Evolutionary conservation across 192 early-diverging fungal species (phyloP), one percentile per base, ranked within the genome.

Genomic region (Coemansia sp.): DNA sequence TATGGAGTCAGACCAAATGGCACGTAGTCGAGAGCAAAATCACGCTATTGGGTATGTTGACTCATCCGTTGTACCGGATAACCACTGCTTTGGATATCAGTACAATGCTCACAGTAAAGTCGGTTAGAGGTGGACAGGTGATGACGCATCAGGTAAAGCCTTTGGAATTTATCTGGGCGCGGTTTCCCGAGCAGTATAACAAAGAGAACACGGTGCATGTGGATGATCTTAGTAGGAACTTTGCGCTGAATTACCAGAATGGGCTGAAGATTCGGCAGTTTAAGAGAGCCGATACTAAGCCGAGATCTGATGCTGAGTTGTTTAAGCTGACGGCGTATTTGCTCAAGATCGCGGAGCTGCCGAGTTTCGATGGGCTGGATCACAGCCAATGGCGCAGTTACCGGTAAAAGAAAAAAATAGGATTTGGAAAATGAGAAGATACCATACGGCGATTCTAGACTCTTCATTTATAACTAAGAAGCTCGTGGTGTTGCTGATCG

Each of bases 1-100:
- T 93, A 57, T 93, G 91, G 91, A 89, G 89, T 67, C 92, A 93
- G 71, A 93, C 92, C 1, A 79, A 78, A 34, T 91, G 90, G 90
- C 85, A 82, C 41, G 87, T 85, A 14, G 72, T 93, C 9, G 90
- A 93, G 60, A 87, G 88, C 72, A 93, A 93, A 53, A 88, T 93
- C 20, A 93, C 90, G 8, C 76, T 90, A 36, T 73, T 91, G 71
- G 91, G 91, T 22, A 80, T 91, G 68, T 70, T 91, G 58, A 84
- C 79, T 18, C 87, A 90, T 63, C 73, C 88, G 4, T 67, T 79
- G 17, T 92, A 92, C 71, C 79, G 81, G 70, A 87, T 92, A n/a
- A 86, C 88, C 2, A 85, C 89, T 68, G 89, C 90, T 11, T 71
- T 93, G 78, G 90, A 93, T 56, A 86, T 86, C 8, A 84, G 87